These are phyloP conservation scores for Serendipita sp. DNA, from an alignment of 768 basidiomycete genomes.

Conservation along the genomic window DNA sequence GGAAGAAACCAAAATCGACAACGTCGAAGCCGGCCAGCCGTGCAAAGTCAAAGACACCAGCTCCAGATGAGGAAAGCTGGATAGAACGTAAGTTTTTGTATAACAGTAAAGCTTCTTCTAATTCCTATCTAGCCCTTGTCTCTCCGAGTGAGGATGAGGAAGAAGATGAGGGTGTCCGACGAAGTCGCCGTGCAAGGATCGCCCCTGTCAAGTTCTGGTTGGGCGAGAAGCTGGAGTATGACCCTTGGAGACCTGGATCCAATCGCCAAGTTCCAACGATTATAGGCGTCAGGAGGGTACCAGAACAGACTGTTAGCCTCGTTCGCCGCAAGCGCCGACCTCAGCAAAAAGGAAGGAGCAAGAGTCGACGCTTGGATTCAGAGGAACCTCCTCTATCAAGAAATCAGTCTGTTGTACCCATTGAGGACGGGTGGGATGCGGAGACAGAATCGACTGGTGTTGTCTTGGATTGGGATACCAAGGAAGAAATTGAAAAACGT, in stretches of 20 bases:
- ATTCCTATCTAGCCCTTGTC: conserved; percentile 13
- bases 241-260: conserved; percentile 31
- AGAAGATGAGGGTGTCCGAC: conserved; percentile 39
- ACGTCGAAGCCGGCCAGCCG: background rate
- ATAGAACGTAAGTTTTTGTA: background rate
- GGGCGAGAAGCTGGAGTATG: conserved; percentile 78
- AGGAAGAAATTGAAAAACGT: conserved; percentile 56
- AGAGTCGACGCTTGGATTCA: conserved; percentile 34
- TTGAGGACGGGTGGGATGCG: conserved; percentile 71
- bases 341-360: conserved; percentile 23
- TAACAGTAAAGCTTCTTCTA: conserved; percentile 1
- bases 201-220: conserved; percentile 84
- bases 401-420: conserved; percentile 12
- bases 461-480: conserved; percentile 50
- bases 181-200: conserved; percentile 51
- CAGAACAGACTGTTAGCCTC: conserved; percentile 34
- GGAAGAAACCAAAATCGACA: conserved; percentile 15
- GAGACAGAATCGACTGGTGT: conserved; percentile 49
- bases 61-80: background rate
- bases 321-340: conserved; percentile 25
- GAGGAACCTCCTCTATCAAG: conserved; percentile 11
- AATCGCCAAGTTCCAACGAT: conserved; percentile 41
- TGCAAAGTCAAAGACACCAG: background rate
- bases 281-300: conserved; percentile 44
- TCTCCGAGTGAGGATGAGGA: conserved; percentile 14